phyloP scores from a whole-genome alignment of 768 basidiomycete species.

The Leucocoprinus sp. region DNA sequence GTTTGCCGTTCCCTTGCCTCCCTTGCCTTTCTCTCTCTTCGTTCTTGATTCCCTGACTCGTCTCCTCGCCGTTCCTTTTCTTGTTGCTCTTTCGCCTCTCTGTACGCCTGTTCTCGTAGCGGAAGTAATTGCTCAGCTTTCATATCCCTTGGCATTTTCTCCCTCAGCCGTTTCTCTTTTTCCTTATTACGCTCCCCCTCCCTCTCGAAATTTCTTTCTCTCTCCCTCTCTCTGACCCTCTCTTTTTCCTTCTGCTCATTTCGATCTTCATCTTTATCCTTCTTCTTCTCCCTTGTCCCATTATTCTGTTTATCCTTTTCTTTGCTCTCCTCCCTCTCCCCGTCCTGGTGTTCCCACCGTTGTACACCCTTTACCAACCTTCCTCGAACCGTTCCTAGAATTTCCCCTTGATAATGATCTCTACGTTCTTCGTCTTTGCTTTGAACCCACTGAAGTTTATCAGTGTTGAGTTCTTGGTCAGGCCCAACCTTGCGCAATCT shows the following conservation, averaged over 20 bases:
- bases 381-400: neutral
- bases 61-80: constrained; percentile 13
- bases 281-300: constrained; percentile 12
- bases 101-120: constrained; percentile 13
- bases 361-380: neutral
- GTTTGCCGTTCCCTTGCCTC: constrained; percentile 13
- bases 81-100: constrained; percentile 13
- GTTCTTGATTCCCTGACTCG: too few relatives aligned
- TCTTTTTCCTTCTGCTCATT: constrained; percentile 15
- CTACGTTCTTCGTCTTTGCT: constrained; percentile 1
- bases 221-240: constrained; percentile 17
- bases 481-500: neutral
- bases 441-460: constrained; percentile 1
- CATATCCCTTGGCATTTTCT: constrained; percentile 10
- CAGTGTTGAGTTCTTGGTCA: neutral
- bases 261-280: constrained; percentile 16
- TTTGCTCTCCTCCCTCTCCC: constrained; percentile 1
- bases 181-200: constrained; percentile 13
- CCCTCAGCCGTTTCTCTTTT: constrained; percentile 7
- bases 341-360: constrained; percentile 6
- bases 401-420: constrained; percentile 6
- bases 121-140: constrained; percentile 8
- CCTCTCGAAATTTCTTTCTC: constrained; percentile 12
- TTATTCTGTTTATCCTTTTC: constrained; percentile 9
- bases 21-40: constrained; percentile 1